Percentiles rank a stretch among this genome's conserved stretches.
phyloP scores from a whole-genome alignment of 306 rosid genomes.

The Adenanthera pavonina region DNA sequence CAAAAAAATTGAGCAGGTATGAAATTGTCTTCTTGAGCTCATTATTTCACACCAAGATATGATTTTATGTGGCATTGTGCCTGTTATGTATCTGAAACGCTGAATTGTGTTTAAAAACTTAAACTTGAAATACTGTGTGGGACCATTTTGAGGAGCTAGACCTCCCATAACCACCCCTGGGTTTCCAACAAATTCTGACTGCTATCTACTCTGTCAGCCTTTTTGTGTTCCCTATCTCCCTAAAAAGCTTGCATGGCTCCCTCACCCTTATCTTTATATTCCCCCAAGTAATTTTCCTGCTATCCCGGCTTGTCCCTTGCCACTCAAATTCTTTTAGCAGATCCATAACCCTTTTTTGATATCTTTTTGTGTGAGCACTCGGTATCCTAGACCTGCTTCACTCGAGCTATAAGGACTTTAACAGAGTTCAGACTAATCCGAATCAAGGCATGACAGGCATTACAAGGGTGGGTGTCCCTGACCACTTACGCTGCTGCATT shows the following conservation, averaged over 20 bases:
- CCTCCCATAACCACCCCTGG: not conserved
- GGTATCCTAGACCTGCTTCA: no score
- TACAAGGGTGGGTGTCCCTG: no score
- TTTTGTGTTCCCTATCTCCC: not conserved
- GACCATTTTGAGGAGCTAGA: not conserved
- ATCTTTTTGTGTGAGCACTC: not conserved
- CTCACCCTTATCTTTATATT: not conserved
- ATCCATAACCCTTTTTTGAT: not conserved
- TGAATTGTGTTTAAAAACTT: not conserved
- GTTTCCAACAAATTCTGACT: not conserved
- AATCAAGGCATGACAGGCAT: no score
- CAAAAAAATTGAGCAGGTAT: conserved; percentile 73
- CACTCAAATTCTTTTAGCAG: not conserved
- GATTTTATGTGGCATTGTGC: not conserved
- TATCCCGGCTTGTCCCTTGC: not conserved
- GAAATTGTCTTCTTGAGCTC: conserved; percentile 36
- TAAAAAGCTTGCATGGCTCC: not conserved
- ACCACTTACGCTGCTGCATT: no score
- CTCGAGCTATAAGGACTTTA: no score
- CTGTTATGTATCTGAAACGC: conserved; percentile 32
- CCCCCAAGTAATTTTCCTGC: not conserved
- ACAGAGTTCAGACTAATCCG: no score
- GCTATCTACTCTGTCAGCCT: not conserved
- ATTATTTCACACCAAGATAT: conserved; percentile 29
- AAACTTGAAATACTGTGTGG: not conserved